Evolutionary conservation across 139 green algal genomes (phyloP), one percentile per base, ranked within the genome.

Genomic region (Chlorella ohadii): DNA sequence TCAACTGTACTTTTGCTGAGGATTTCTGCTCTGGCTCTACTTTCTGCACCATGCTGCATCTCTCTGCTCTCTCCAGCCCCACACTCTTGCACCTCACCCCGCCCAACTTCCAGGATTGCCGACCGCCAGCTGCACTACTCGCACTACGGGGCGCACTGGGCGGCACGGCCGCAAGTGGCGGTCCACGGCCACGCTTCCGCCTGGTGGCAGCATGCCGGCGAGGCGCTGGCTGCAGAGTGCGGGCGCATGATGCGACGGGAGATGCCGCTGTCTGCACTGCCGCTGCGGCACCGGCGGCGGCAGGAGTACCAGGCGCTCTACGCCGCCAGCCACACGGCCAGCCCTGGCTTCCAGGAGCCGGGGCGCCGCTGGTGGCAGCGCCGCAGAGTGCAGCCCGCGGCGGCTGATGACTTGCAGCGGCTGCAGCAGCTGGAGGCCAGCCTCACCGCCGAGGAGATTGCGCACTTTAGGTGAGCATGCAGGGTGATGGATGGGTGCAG

Each of bases 141-240:
- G 74, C 81, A 89, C 66, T 91, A 83, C 74, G 77, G 51, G 12
- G n/a, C 33, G 3, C 72, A 89, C 70, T 93, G 90, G 90, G 70
- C 61, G 39, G 70, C 38, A 9, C 80, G 89, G 28, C 89, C 88
- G 41, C 78, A 86, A 74, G 85, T 89, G 57, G 41, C 84, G 1
- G 86, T 93, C 31, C 27, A 44, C 22, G 61, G 33, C 2, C 78
- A 91, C 68, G 82, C 83, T 38, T 33, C 55, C 28, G 59, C 44
- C 34, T 93, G 90, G 90, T 93, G 90, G 90, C 87, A 86, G 68
- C 90, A 93, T 74, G 88, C 86, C 34, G 87, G 85, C 44, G 57
- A 55, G 51, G 71, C 81, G 41, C 66, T 87, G 1, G 33, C 41
- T 0, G 31, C 44, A 12, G 80, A 85, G 61, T 88, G 76, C 65